Conservation (phyloP, 2,329 filamentous ascomycete species). For the Aureobasidium namibiae region DNA sequence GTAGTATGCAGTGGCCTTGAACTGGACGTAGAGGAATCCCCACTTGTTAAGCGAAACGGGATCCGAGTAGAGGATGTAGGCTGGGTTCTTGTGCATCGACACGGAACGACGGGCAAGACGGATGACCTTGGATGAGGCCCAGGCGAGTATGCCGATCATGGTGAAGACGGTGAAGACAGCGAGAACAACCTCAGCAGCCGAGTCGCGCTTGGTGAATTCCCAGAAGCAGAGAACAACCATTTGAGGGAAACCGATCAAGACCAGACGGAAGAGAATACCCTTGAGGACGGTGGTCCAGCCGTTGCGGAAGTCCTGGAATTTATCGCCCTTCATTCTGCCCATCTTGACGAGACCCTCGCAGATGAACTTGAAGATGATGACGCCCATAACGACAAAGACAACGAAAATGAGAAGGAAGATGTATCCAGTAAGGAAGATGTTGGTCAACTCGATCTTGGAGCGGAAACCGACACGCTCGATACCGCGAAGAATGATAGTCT, state of each 20-base stretch:
- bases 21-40: conserved; percentile 96
- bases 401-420: conserved; percentile 85
- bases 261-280: conserved; percentile 83
- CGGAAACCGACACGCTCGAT: conserved; percentile 86
- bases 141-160: conserved; percentile 67
- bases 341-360: conserved; percentile 69
- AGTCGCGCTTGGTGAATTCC: conserved; percentile 84
- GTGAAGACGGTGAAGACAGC: conserved; percentile 84
- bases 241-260: conserved; percentile 81
- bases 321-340: conserved; percentile 72
- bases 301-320: conserved; percentile 88
- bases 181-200: conserved; percentile 74
- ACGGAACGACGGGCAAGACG: conserved; percentile 82
- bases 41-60: conserved; percentile 92
- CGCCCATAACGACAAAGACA: conserved; percentile 61
- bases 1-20: conserved; percentile 91
- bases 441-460: conserved; percentile 76
- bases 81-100: conserved; percentile 87
- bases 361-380: conserved; percentile 70
- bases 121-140: conserved; percentile 86
- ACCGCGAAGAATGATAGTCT: conserved; percentile 56
- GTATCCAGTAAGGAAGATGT: conserved; percentile 87
- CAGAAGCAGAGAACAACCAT: conserved; percentile 86
- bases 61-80: conserved; percentile 94
- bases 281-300: conserved; percentile 89